Evolutionary conservation across 1,139 yeast genomes (phyloP).

Genomic region (Lodderomyces metapsilosis): DNA sequence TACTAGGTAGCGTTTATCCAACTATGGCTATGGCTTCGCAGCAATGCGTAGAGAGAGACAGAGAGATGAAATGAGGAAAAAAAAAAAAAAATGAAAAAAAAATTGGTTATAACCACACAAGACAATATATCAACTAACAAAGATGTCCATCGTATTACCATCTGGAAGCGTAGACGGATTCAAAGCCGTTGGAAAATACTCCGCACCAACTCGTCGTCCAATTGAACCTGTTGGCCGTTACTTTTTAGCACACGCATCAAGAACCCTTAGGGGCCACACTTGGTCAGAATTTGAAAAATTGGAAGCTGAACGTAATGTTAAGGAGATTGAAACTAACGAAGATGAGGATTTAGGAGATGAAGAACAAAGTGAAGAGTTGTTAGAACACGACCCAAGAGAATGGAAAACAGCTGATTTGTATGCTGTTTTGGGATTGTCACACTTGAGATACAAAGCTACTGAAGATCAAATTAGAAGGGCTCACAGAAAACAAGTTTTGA

Average conservation of each 20-base stretch:
- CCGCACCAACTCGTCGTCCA: slow-evolving; percentile 78
- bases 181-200: slow-evolving; percentile 50
- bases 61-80: background rate
- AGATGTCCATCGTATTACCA: slow-evolving; percentile 39
- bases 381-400: slow-evolving; percentile 92
- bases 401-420: slow-evolving; percentile 97
- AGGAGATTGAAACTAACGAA: slow-evolving; percentile 62
- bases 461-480: slow-evolving; percentile 95
- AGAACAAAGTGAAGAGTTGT: slow-evolving; percentile 77
- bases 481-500: slow-evolving; percentile 93
- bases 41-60: too few relatives aligned
- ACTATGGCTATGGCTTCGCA: too few relatives aligned
- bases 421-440: slow-evolving; percentile 91
- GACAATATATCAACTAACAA: background rate
- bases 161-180: slow-evolving; percentile 50
- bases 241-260: slow-evolving; percentile 94
- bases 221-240: slow-evolving; percentile 96
- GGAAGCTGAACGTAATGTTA: slow-evolving; percentile 89
- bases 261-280: slow-evolving; percentile 94
- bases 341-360: slow-evolving; percentile 76
- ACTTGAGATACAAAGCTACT: slow-evolving; percentile 87
- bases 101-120: background rate
- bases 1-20: too few relatives aligned
- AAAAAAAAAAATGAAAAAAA: slow-evolving; percentile 14
- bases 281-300: slow-evolving; percentile 96